A percentile compares a stretch with the other conserved stretches of the same genome.
Conservation (phyloP, 2,329 filamentous ascomycete species). For the Ophiocordyceps unilateralis region DNA sequence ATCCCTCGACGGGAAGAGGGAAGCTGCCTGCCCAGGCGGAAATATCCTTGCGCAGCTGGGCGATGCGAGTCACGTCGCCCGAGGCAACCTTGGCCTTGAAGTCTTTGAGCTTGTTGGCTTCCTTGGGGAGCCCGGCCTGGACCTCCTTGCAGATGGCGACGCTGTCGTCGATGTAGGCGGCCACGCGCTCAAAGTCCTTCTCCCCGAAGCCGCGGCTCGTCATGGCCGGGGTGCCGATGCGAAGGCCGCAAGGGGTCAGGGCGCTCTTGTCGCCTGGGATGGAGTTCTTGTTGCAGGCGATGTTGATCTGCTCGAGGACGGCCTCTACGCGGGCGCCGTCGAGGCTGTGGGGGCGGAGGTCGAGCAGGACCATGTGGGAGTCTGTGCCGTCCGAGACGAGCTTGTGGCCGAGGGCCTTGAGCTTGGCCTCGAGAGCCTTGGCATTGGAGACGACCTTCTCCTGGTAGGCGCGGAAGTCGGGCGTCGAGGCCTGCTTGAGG, state of each 20-base stretch:
- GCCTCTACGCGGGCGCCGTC: slow-evolving; percentile 93
- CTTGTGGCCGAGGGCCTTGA: slow-evolving; percentile 81
- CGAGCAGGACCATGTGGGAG: slow-evolving; percentile 91
- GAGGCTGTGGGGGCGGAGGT: slow-evolving; percentile 71
- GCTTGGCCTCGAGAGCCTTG: slow-evolving; percentile 70
- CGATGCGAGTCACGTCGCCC: slow-evolving; percentile 67
- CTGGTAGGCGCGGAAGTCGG: slow-evolving; percentile 91
- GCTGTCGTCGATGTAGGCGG: slow-evolving; percentile 70
- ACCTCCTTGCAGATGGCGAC: slow-evolving; percentile 84
- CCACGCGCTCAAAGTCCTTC: slow-evolving; percentile 83
- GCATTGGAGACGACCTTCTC: slow-evolving; percentile 84
- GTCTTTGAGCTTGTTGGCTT: slow-evolving; percentile 98
- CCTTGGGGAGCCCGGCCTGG: slow-evolving; percentile 74
- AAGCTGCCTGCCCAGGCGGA: slow-evolving; percentile 72
- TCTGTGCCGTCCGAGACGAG: slow-evolving; percentile 92
- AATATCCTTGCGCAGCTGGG: slow-evolving; percentile 77
- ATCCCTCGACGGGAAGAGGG: slow-evolving; percentile 75
- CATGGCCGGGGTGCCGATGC: slow-evolving; percentile 96
- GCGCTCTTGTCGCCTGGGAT: slow-evolving; percentile 96
- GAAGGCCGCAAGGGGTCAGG: slow-evolving; percentile 82
- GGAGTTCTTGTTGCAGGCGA: slow-evolving; percentile 99
- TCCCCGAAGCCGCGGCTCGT: slow-evolving; percentile 86
- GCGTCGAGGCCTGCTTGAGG: slow-evolving; percentile 77
- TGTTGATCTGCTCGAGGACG: slow-evolving; percentile 93
- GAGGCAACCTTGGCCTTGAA: slow-evolving; percentile 84